Evolutionary conservation across 345 rosid species (phyloP).

Genomic region (Salix suchowensis): DNA sequence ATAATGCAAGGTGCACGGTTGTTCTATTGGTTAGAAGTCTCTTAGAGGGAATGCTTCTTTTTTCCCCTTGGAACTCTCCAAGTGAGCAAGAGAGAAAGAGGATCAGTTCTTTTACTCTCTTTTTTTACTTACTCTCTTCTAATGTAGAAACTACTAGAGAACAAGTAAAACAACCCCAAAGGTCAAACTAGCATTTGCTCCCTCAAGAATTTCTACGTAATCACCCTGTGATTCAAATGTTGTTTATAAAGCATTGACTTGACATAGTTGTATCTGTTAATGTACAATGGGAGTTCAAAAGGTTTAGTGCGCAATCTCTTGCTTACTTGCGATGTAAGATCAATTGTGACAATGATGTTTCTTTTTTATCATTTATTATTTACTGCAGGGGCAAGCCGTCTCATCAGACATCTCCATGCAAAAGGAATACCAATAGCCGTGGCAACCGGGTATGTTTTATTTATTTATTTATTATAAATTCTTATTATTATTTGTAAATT

Average conservation of each 20-base stretch:
- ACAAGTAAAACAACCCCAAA: background rate
- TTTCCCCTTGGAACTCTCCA: no score
- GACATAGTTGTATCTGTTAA: no score
- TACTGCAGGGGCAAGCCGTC: no score
- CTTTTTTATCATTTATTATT: no score
- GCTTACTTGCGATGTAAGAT: no score
- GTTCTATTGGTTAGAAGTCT: background rate
- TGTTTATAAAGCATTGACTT: background rate
- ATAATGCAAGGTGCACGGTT: background rate
- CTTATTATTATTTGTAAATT: background rate
- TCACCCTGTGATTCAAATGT: background rate
- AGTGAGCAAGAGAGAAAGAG: no score
- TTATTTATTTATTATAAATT: background rate
- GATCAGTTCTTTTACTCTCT: no score
- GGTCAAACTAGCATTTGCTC: background rate
- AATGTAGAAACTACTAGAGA: background rate
- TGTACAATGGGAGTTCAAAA: no score
- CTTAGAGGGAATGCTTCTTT: background rate
- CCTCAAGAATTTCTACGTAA: background rate
- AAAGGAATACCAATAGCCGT: slow-evolving; percentile 70
- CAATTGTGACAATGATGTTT: no score
- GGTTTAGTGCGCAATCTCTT: no score
- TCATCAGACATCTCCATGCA: slow-evolving; percentile 46
- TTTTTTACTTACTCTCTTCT: background rate
- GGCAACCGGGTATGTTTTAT: slow-evolving; percentile 66